Conservation (phyloP, 2,329 filamentous ascomycete genomes). For the Pyrenophora graminea region DNA sequence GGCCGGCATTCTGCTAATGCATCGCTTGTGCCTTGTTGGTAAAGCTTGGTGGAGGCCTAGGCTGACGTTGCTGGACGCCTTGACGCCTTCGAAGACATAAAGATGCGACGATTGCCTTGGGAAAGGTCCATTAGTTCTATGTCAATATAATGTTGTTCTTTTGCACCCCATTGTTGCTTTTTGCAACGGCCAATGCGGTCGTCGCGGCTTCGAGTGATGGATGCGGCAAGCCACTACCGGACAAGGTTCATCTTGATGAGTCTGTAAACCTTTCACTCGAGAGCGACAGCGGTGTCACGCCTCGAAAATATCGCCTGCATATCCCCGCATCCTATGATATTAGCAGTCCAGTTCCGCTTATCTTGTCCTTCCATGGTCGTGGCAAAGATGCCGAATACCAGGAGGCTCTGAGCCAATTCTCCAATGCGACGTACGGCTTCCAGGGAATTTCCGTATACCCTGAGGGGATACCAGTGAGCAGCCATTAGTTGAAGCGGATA, state of each 20-base stretch:
- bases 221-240: conserved; percentile 26
- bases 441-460: conserved; percentile 53
- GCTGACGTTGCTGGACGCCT: no score
- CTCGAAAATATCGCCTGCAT: conserved; percentile 46
- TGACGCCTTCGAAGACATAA: no score
- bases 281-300: conserved; percentile 33
- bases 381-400: conserved; percentile 45
- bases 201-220: background rate
- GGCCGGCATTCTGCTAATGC: no score
- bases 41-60: no score
- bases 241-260: conserved; percentile 23
- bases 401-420: conserved; percentile 52
- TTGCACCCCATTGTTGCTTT: background rate
- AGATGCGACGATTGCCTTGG: no score
- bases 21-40: no score
- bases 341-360: conserved; percentile 47
- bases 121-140: no score
- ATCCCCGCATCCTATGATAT: conserved; percentile 48
- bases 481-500: background rate
- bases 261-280: conserved; percentile 32
- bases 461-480: conserved; percentile 43
- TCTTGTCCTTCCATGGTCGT: conserved; percentile 56
- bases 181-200: background rate
- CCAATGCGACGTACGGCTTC: conserved; percentile 50
- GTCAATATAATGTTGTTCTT: background rate